A percentile compares a stretch with the other conserved stretches of the same genome.
phyloP scores from a whole-genome alignment of 164 flowering plant species.

The Sextonia rubra region DNA sequence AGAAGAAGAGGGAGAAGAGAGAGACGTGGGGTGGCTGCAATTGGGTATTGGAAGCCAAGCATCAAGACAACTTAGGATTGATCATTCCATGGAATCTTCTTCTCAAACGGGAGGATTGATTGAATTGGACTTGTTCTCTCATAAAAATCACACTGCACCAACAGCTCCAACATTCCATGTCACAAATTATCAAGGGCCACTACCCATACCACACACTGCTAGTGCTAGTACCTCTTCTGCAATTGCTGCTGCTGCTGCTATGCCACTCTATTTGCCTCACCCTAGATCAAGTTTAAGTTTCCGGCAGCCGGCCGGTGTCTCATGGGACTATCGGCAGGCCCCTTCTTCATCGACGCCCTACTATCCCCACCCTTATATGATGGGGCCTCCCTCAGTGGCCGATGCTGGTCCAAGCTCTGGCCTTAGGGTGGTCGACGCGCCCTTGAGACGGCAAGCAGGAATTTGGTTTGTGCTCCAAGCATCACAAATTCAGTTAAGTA shows the following conservation, averaged over 20 bases:
- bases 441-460: slow-evolving; percentile 70
- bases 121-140: slow-evolving; percentile 58
- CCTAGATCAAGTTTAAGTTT: slow-evolving; percentile 16
- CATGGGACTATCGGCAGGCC: slow-evolving; percentile 46
- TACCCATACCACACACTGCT: not conserved
- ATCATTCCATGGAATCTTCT: not conserved
- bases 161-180: slow-evolving; percentile 11
- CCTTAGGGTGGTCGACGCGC: slow-evolving; percentile 53
- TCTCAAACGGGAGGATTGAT: slow-evolving; percentile 23
- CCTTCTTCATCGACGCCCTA: slow-evolving; percentile 38
- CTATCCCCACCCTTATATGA: slow-evolving; percentile 15
- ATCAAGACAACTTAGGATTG: slow-evolving; percentile 4
- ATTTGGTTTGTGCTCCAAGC: slow-evolving; percentile 91
- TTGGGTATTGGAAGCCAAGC: slow-evolving; percentile 50
- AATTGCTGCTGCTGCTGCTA: not conserved
- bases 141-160: slow-evolving; percentile 17
- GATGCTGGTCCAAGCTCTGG: slow-evolving; percentile 40
- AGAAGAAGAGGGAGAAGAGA: slow-evolving; percentile 11
- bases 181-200: slow-evolving; percentile 20
- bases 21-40: slow-evolving; percentile 68
- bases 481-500: slow-evolving; percentile 71
- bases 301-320: slow-evolving; percentile 30
- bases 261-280: slow-evolving; percentile 36
- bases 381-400: slow-evolving; percentile 7
- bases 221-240: not conserved